Percentiles rank a stretch among this genome's conserved stretches.
phyloP scores from a whole-genome alignment of 176 grass and related monocot species.

The Microstegium vimineum region DNA sequence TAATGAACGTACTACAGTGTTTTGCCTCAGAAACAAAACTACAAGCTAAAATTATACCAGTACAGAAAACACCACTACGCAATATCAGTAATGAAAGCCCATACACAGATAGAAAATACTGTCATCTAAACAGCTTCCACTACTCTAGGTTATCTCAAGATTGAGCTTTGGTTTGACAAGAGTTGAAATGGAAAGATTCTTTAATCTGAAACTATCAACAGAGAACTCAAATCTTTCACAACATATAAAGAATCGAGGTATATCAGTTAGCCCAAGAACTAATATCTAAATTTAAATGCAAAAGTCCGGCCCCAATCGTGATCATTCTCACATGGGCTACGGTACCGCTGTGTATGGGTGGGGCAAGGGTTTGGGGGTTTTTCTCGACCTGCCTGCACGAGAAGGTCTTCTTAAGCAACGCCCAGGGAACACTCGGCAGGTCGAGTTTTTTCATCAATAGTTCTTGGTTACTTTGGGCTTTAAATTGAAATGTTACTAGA shows the following conservation, averaged over 20 bases:
- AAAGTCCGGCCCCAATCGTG: neutral
- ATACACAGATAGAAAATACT: neutral
- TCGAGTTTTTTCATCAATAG: neutral
- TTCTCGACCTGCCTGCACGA: neutral
- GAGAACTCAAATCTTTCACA: neutral
- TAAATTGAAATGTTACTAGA: neutral
- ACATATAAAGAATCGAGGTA: neutral
- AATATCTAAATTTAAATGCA: neutral
- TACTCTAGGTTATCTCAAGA: neutral
- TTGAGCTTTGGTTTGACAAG: neutral
- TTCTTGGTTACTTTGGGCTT: conserved; percentile 1
- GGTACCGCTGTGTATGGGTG: neutral
- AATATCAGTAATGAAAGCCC: neutral
- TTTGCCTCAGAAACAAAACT: neutral
- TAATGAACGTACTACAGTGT: neutral
- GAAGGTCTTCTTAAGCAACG: neutral
- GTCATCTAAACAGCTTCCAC: neutral
- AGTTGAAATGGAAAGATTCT: neutral
- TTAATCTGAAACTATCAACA: neutral
- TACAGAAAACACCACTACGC: neutral
- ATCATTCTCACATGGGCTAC: neutral
- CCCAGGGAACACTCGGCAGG: neutral
- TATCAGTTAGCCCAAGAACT: neutral
- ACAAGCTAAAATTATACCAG: neutral
- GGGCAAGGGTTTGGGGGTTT: neutral